A percentile compares a stretch with the other conserved stretches of the same genome.
Conservation (phyloP, 106 monocot species). For the Dendrobium catenatum region DNA sequence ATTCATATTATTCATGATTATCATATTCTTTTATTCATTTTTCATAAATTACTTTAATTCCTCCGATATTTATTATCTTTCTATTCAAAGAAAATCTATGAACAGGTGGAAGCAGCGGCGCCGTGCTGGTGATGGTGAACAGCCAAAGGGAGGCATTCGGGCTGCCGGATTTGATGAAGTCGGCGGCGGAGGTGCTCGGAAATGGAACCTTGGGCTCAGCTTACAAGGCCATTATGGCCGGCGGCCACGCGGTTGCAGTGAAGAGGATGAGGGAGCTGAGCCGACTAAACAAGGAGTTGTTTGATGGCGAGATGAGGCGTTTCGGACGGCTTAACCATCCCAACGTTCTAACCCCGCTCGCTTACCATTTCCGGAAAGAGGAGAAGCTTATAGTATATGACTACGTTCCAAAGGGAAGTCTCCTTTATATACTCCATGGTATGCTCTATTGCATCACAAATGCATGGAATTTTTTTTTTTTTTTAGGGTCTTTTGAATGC, state of each 20-base stretch:
- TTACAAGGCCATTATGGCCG: slow-evolving; percentile 40
- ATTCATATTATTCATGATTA: no score
- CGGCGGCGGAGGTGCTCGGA: slow-evolving; percentile 63
- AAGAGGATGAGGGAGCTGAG: slow-evolving; percentile 54
- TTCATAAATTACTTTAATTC: no score
- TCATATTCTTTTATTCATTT: no score
- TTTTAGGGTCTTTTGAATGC: no score
- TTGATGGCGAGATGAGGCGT: slow-evolving; percentile 41
- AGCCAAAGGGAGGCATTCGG: slow-evolving; percentile 29
- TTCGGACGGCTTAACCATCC: slow-evolving; percentile 43
- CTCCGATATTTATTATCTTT: no score
- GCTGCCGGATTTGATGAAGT: slow-evolving; percentile 57
- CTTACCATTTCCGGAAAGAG: slow-evolving; percentile 53
- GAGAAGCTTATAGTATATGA: slow-evolving; percentile 68
- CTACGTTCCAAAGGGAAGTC: slow-evolving; percentile 46
- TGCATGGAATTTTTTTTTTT: no score
- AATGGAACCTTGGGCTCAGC: slow-evolving; percentile 49
- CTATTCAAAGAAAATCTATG: no score
- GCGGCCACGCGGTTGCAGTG: slow-evolving; percentile 36
- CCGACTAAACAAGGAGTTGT: slow-evolving; percentile 25
- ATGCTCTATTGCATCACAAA: not conserved
- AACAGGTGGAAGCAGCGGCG: not conserved
- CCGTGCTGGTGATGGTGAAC: slow-evolving; percentile 40
- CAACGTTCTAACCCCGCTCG: slow-evolving; percentile 50
- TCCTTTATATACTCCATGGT: slow-evolving; percentile 62